phyloP scores from a whole-genome alignment of 78 protist genomes.

The Cavenderia fasciculata region DNA sequence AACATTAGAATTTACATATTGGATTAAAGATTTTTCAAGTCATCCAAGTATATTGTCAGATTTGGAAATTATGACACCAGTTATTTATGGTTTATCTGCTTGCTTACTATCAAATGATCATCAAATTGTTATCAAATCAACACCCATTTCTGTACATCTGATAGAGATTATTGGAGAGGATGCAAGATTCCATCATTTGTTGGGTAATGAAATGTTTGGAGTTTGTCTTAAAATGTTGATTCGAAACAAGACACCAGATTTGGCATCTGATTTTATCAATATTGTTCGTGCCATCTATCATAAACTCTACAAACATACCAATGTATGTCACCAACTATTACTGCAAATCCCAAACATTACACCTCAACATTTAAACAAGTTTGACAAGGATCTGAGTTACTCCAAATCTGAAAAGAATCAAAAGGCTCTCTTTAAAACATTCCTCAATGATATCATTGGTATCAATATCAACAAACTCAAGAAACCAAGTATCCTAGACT shows the following conservation, averaged over 20 bases:
- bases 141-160: neutral
- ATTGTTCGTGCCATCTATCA: slow-evolving; percentile 33
- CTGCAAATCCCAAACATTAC: slow-evolving; percentile 41
- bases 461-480: slow-evolving; percentile 6
- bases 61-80: slow-evolving; percentile 18
- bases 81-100: slow-evolving; percentile 20
- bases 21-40: neutral
- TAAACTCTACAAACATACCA: neutral
- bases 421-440: slow-evolving; percentile 12
- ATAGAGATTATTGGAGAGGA: neutral
- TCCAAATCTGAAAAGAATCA: slow-evolving; percentile 40
- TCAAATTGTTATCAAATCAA: slow-evolving; percentile 1
- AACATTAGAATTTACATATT: slow-evolving; percentile 7
- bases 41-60: neutral
- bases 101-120: slow-evolving; percentile 11
- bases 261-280: neutral
- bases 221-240: neutral
- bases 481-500: slow-evolving; percentile 33
- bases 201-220: slow-evolving; percentile 48
- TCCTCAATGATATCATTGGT: slow-evolving; percentile 18
- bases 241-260: neutral
- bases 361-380: neutral
- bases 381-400: neutral
- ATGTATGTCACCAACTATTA: slow-evolving; percentile 1
- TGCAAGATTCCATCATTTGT: neutral